Evolutionary conservation across 352 stramenopile genomes (phyloP).

Genomic region (Phytophthora multivora): DNA sequence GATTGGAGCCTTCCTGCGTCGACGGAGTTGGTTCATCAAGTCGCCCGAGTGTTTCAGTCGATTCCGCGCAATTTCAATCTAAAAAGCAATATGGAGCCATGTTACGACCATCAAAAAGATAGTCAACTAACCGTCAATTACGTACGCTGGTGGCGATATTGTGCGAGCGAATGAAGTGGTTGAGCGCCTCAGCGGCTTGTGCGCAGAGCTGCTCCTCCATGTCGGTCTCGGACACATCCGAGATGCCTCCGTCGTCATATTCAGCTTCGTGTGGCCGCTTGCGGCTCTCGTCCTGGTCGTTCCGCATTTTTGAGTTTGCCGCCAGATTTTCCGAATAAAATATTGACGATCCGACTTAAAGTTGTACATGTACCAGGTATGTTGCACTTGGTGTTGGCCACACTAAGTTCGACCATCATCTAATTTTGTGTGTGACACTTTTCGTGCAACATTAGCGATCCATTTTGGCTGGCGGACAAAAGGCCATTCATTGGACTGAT

Average conservation of each 20-base stretch:
- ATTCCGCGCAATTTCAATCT: slow-evolving; percentile 71
- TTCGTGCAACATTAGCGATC: slow-evolving; percentile 1
- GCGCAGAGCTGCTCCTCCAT: slow-evolving; percentile 81
- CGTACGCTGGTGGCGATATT: slow-evolving; percentile 64
- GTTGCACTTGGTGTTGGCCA: neutral
- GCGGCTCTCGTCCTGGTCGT: slow-evolving; percentile 1
- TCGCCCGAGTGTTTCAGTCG: slow-evolving; percentile 50
- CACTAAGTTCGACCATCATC: neutral
- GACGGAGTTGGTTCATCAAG: slow-evolving; percentile 24
- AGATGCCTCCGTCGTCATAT: neutral
- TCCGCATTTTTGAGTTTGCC: slow-evolving; percentile 14
- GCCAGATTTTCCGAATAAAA: no score
- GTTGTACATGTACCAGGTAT: neutral
- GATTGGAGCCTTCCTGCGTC: slow-evolving; percentile 36
- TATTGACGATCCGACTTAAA: neutral
- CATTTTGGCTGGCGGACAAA: slow-evolving; percentile 16
- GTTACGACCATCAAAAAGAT: slow-evolving; percentile 10
- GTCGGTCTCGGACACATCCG: slow-evolving; percentile 39
- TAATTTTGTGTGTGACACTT: neutral
- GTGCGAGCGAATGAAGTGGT: slow-evolving; percentile 70
- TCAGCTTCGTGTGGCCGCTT: slow-evolving; percentile 24
- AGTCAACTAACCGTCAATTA: neutral
- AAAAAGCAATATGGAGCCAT: slow-evolving; percentile 4
- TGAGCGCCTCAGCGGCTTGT: slow-evolving; percentile 65
- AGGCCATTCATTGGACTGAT: slow-evolving; percentile 9